A percentile compares a stretch with the other conserved stretches of the same genome.
These are phyloP conservation scores for Galeopsis tetrahit DNA, from an alignment of 257 asterid species.

Conservation along the genomic window DNA sequence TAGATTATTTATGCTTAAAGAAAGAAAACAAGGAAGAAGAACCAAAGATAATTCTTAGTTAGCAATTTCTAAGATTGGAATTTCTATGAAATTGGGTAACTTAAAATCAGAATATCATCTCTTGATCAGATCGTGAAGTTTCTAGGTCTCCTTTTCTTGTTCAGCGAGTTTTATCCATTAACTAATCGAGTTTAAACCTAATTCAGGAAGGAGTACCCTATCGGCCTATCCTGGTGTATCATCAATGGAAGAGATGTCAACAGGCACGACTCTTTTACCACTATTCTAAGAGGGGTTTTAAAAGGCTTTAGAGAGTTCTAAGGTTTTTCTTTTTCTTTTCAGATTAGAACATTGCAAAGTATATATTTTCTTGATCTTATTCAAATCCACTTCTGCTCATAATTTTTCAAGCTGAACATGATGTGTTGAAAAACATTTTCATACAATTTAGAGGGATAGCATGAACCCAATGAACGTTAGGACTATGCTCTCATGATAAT, in stretches of 20 bases:
- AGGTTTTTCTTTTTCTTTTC: background rate
- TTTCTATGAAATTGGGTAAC: background rate
- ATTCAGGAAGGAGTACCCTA: background rate
- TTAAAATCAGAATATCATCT: background rate
- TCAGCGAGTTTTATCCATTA: background rate
- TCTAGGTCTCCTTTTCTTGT: background rate
- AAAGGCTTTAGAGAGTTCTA: background rate
- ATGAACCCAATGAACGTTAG: slow-evolving; percentile 8
- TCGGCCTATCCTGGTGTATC: background rate
- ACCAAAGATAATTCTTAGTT: background rate
- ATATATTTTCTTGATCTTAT: background rate
- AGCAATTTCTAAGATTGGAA: background rate
- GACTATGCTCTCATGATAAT: background rate
- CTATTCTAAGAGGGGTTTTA: background rate
- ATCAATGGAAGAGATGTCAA: background rate
- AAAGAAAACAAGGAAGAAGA: background rate
- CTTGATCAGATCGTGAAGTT: background rate
- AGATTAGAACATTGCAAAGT: background rate
- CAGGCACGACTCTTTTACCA: background rate
- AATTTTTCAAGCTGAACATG: background rate
- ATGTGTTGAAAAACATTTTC: background rate
- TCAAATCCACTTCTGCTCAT: background rate
- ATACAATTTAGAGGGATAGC: background rate
- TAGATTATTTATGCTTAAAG: background rate
- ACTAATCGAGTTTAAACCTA: background rate